Evolutionary conservation across 176 grass and related monocot species (phyloP), one percentile per base, ranked within the genome.

Genomic region (Bonia amplexicaulis): DNA sequence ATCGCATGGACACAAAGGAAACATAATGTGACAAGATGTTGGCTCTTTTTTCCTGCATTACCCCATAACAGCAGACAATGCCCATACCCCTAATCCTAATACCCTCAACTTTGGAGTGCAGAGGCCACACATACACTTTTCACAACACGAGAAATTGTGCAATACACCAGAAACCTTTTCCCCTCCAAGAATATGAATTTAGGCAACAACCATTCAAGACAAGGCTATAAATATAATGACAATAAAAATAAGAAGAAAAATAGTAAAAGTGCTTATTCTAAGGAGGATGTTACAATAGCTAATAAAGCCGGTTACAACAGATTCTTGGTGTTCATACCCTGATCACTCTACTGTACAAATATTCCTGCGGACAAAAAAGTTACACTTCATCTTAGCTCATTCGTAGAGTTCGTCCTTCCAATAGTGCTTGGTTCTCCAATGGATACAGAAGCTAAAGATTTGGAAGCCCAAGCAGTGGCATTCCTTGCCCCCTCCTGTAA

Each of bases 361-460:
- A 71, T 79, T 81, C 68, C 63, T 85, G 41, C 40, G 19, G 65
- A 46, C 78, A 88, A 94, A 92, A 80, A 89, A 39, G 39, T 91
- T 42, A 53, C 77, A 79, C 37, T 86, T 90, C 89, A 96, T 82
- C 91, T 96, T 81, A 89, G 87, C 72, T 96, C 89, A 74, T 62
- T 85, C 12, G 80, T 87, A 6, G 89, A 92, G 63, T 93, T 82
- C 35, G 82, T 71, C 88, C 91, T 89, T 80, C 87, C 89, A 12
- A 91, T 88, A 45, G 74, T 72, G 37, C 92, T 94, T 39, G 89
- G 59, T 87, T 99, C 97, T 62, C 92, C 93, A 6, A 99, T 93
- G 1, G 93, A 94, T 12, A 98, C 96, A 8, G 96, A 98, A 49
- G 90, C 97, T 81, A 99, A 77, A 3, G 93, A 99, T 71, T 99